Base-by-base conservation (phyloP, 108 stramenopile species). In the Skeletonema costatum region DNA sequence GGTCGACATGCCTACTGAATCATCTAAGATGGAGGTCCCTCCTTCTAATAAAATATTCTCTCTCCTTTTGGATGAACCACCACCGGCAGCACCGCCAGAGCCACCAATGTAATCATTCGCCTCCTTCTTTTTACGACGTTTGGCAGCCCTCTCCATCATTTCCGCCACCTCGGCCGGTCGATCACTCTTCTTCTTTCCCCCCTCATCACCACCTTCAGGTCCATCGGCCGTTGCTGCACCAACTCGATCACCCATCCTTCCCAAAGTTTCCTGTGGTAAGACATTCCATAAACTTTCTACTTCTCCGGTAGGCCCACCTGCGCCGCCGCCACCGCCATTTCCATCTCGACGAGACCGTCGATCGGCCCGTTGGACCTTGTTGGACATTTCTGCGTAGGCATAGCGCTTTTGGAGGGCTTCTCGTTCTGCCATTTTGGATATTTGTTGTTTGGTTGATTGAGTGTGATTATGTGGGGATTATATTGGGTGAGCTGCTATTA, bases 351-450 rank as follows among this genome's bases (percentile, higher is more conserved):
- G 82, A 11, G 35, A 39, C 3, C 70, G 59, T 39, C 70, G 59
- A 41, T 71, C 70, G 35, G 96, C 90, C 65, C 88, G 83, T 70
- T 95, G 86, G 79, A 99, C 98, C 86, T 97, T 96, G 90, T 97
- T 99, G 73, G 97, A 94, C 92, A 98, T 99, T 82, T 94, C 96
- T 77, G 87, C 82, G 90, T 98, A 98, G 75, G 95, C 92, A 81
- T 96, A 98, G 60, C 81, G 90, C 83, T 89, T 89, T 82, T 95
- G 89, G 56, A 92, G 86, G 59, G 86, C 90, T 61, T 95, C 91
- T 38, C 90, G 89, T 59, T 98, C 97, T 44, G 96, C 92, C 97
- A 98, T 93, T 32, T 66, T 83, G 69, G 42, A 38, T 19, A n/a
- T 31, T 36, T n/a, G 16, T 46, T 46, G 3, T n/a, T n/a, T 11